These are phyloP conservation scores for Ustilago bromivora DNA, from an alignment of 1,284 basidiomycete species.

Conservation along the genomic window DNA sequence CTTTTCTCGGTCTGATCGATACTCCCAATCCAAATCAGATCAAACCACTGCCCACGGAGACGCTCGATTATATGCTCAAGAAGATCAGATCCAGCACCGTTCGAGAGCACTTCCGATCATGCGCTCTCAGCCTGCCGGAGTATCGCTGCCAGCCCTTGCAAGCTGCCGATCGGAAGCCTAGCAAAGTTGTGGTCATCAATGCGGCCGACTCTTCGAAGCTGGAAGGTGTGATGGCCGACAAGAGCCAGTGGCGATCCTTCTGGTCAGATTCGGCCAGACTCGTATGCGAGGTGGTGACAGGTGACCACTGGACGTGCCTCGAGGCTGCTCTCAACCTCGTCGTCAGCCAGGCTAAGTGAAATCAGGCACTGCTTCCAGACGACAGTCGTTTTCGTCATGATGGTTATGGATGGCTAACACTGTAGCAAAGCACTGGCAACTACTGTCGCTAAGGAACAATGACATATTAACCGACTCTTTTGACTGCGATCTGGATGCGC, in stretches of 20 bases:
- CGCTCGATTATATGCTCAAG: slow-evolving; percentile 39
- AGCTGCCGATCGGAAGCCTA: slow-evolving; percentile 15
- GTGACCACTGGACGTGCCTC: slow-evolving; percentile 46
- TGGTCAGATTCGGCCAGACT: slow-evolving; percentile 19
- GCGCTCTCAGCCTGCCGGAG: slow-evolving; percentile 37
- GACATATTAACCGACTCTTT: background rate
- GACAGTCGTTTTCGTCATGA: background rate
- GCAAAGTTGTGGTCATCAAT: slow-evolving; percentile 22
- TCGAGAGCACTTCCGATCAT: slow-evolving; percentile 46
- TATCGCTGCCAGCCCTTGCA: slow-evolving; percentile 29
- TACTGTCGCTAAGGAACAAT: background rate
- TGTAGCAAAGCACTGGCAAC: background rate
- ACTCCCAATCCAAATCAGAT: slow-evolving; percentile 36
- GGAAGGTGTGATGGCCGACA: slow-evolving; percentile 32
- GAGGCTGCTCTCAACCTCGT: slow-evolving; percentile 30
- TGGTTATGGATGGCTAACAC: background rate
- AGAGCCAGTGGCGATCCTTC: slow-evolving; percentile 31
- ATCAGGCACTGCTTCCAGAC: background rate
- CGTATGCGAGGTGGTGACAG: slow-evolving; percentile 15
- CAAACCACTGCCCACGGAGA: slow-evolving; percentile 31
- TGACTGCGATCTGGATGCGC: background rate
- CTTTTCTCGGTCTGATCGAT: slow-evolving; percentile 38
- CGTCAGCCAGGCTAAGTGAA: slow-evolving; percentile 5
- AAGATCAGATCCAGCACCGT: slow-evolving; percentile 30
- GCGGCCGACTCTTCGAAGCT: slow-evolving; percentile 25